Evolutionary conservation across 345 rosid species (phyloP).

Genomic region (Erucastrum elatum): DNA sequence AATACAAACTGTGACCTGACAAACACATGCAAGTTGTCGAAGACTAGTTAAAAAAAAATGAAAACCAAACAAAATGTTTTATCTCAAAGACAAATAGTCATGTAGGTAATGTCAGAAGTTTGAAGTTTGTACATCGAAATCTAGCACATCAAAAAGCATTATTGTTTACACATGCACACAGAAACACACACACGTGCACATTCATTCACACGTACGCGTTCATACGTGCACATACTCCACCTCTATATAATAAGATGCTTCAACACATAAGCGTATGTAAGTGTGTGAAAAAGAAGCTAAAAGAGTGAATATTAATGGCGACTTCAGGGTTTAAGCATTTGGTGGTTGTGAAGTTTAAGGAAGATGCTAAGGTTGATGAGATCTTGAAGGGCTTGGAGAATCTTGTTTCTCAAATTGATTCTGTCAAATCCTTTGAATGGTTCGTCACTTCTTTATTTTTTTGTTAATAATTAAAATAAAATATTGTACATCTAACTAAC

Average conservation of each 20-base stretch:
- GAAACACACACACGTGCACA: constrained; percentile 19
- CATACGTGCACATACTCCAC: background rate
- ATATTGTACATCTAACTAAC: background rate
- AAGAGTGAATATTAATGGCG: constrained; percentile 35
- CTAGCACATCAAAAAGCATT: constrained; percentile 25
- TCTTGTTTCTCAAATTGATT: constrained; percentile 64
- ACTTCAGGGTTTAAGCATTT: constrained; percentile 77
- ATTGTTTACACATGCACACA: constrained; percentile 38
- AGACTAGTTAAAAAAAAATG: constrained; percentile 9
- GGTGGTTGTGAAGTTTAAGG: constrained; percentile 86
- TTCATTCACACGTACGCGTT: no score
- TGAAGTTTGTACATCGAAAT: constrained; percentile 29
- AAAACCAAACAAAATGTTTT: constrained; percentile 11
- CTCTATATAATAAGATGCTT: constrained; percentile 29
- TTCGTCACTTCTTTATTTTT: constrained; percentile 12
- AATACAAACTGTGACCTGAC: constrained; percentile 22
- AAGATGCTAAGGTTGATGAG: constrained; percentile 59
- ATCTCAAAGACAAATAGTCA: constrained; percentile 31
- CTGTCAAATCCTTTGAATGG: constrained; percentile 92
- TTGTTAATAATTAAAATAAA: background rate
- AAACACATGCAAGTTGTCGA: constrained; percentile 38
- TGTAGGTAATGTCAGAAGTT: constrained; percentile 31
- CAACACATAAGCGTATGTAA: constrained; percentile 5
- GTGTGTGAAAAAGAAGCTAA: constrained; percentile 14
- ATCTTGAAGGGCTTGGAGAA: constrained; percentile 83